Evolutionary conservation across 2,329 filamentous ascomycete species (phyloP).

Genomic region (Fulvia fulva): DNA sequence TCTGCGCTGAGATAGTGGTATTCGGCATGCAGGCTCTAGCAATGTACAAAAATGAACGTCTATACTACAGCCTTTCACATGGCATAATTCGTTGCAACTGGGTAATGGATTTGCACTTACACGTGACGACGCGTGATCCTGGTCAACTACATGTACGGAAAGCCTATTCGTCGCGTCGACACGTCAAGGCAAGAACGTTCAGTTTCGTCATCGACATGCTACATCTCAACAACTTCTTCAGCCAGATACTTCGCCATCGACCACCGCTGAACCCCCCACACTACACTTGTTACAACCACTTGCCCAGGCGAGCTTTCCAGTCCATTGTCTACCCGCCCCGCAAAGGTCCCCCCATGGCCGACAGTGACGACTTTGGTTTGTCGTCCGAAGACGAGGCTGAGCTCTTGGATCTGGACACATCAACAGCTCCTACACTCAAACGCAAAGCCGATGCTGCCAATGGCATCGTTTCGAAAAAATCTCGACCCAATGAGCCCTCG

Average conservation of each 20-base stretch:
- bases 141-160: no score
- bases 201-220: neutral
- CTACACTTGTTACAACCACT: no score
- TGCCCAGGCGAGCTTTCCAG: neutral
- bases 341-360: conserved; percentile 3
- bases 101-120: no score
- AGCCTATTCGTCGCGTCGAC: no score
- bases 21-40: neutral
- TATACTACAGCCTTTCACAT: neutral
- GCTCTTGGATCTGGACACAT: conserved; percentile 19
- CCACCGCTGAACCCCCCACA: no score
- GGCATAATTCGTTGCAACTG: no score
- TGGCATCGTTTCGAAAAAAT: conserved; percentile 7
- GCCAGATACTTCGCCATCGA: no score
- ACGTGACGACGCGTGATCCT: neutral
- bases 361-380: conserved; percentile 25
- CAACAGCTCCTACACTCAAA: conserved; percentile 5
- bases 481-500: conserved; percentile 4
- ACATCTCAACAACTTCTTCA: no score
- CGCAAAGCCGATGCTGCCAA: conserved; percentile 11
- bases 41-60: conserved; percentile 7
- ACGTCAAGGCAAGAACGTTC: no score
- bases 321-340: neutral
- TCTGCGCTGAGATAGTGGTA: conserved; percentile 12
- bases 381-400: conserved; percentile 26